Evolutionary conservation across 2,329 filamentous ascomycete genomes (phyloP).

Genomic region (Diaporthe amygdali): DNA sequence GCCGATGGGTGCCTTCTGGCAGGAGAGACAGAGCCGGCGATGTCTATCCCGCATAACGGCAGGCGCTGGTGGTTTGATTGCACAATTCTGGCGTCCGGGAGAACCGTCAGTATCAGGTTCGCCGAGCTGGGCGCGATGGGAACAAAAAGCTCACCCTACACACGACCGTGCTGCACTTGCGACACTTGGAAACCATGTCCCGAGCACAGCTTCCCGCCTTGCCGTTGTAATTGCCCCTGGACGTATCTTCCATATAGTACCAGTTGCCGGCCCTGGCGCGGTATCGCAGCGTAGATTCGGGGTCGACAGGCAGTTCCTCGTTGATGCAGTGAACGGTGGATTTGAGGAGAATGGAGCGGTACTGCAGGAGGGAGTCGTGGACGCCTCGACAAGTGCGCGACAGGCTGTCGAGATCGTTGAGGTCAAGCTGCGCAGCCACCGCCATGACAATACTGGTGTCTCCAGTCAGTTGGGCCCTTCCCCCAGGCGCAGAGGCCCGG

Average conservation of each 20-base stretch:
- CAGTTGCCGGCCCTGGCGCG: conserved; percentile 62
- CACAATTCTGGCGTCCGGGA: conserved; percentile 74
- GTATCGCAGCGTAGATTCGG: conserved; percentile 62
- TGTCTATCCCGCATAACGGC: conserved; percentile 74
- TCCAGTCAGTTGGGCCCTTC: conserved; percentile 25
- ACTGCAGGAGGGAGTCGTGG: conserved; percentile 78
- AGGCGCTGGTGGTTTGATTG: conserved; percentile 78
- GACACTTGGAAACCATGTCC: conserved; percentile 85
- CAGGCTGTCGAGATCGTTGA: conserved; percentile 85
- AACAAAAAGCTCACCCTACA: conserved; percentile 70
- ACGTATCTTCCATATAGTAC: conserved; percentile 63
- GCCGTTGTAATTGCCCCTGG: conserved; percentile 54
- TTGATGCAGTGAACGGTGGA: conserved; percentile 82
- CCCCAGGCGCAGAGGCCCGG: conserved; percentile 17
- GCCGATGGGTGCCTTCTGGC: conserved; percentile 73
- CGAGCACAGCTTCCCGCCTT: conserved; percentile 82
- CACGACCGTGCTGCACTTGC: conserved; percentile 76
- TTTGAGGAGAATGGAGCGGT: conserved; percentile 73
- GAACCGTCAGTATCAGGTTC: conserved; percentile 1
- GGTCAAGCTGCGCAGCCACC: conserved; percentile 79
- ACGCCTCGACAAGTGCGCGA: conserved; percentile 83
- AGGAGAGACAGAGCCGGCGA: conserved; percentile 79
- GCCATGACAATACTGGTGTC: conserved; percentile 72
- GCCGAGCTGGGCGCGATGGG: conserved; percentile 19
- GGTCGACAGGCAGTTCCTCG: conserved; percentile 63